Percentiles rank a stretch among this genome's conserved stretches.
Conservation (phyloP, 352 stramenopile species). For the Pilasporangium apinafurcum region DNA sequence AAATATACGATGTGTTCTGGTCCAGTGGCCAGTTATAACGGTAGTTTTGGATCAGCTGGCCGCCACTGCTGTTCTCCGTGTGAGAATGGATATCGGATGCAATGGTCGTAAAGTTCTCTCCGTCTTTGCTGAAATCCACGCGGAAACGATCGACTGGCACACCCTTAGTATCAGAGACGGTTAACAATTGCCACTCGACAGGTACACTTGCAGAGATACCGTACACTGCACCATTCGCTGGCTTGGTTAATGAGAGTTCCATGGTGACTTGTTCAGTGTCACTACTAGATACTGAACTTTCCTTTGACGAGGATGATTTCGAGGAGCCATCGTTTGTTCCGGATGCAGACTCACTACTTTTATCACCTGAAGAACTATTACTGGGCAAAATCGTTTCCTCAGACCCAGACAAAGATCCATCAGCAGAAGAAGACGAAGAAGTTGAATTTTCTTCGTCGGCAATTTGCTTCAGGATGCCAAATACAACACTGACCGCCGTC, state of each 20-base stretch:
- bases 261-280: too few relatives aligned
- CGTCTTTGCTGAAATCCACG: conserved; percentile 44
- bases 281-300: too few relatives aligned
- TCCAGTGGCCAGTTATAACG: conserved; percentile 41
- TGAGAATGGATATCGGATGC: conserved; percentile 8
- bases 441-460: conserved; percentile 10
- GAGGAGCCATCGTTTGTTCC: background rate
- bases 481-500: conserved; percentile 27
- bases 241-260: conserved; percentile 29
- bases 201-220: conserved; percentile 28
- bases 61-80: background rate
- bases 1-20: conserved; percentile 27
- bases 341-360: background rate
- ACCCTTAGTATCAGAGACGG: too few relatives aligned
- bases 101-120: conserved; percentile 20
- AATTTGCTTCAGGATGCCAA: conserved; percentile 24
- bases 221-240: conserved; percentile 33
- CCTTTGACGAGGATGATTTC: background rate
- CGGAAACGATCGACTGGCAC: conserved; percentile 16
- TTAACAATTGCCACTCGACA: conserved; percentile 39
- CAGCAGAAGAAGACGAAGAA: background rate
- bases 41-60: conserved; percentile 10
- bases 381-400: too few relatives aligned
- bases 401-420: too few relatives aligned
- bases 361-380: background rate